phyloP scores from a whole-genome alignment of 345 rosid species.

The Raphanus sativus region DNA sequence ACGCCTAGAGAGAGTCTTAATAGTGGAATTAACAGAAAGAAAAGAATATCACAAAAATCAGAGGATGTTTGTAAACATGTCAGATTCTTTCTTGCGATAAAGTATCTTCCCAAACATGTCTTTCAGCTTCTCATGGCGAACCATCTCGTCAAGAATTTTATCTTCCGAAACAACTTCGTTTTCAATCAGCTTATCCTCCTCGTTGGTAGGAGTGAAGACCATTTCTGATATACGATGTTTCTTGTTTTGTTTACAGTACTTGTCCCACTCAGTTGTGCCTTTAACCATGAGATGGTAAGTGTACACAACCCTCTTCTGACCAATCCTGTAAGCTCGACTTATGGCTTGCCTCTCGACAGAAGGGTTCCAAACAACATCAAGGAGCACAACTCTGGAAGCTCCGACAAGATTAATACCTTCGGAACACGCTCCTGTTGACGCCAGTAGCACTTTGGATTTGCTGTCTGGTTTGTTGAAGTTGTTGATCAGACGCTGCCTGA shows the following conservation, averaged over 20 bases:
- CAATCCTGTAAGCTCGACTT: constrained; percentile 69
- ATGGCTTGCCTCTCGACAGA: constrained; percentile 82
- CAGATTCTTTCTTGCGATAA: constrained; percentile 30
- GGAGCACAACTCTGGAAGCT: constrained; percentile 74
- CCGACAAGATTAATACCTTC: constrained; percentile 82
- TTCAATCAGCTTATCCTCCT: constrained; percentile 19
- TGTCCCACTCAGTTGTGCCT: constrained; percentile 55
- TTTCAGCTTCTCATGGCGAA: constrained; percentile 33
- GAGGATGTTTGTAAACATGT: constrained; percentile 12
- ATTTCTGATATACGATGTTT: constrained; percentile 56
- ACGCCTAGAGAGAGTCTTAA: not conserved
- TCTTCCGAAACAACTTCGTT: constrained; percentile 31
- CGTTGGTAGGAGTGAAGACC: constrained; percentile 50
- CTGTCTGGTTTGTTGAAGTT: constrained; percentile 54
- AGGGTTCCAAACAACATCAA: constrained; percentile 89
- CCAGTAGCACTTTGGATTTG: constrained; percentile 63
- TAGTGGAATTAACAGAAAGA: not conserved
- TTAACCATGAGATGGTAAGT: constrained; percentile 62
- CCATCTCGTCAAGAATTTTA: constrained; percentile 44
- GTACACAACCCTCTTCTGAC: constrained; percentile 64
- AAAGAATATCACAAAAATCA: constrained; percentile 10
- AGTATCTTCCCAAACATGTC: constrained; percentile 40
- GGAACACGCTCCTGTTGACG: constrained; percentile 68
- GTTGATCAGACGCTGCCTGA: constrained; percentile 54
- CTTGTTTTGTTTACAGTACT: constrained; percentile 48